A percentile compares a stretch with the other conserved stretches of the same genome.
Conservation (phyloP, 768 basidiomycete genomes). For the Hericium rajendrae region DNA sequence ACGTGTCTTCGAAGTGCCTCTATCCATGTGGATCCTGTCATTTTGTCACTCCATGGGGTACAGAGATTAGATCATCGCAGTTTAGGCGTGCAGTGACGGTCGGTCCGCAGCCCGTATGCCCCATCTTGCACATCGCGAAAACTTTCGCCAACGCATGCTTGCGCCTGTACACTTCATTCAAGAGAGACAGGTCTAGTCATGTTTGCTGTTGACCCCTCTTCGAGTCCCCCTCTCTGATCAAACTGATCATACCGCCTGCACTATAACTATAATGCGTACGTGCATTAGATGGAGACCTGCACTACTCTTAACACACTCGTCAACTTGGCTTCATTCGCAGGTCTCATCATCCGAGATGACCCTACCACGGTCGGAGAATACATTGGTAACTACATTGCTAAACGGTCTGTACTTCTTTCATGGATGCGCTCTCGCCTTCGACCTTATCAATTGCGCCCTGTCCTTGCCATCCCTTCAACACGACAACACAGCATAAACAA, state of each 20-base stretch:
- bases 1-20: background rate
- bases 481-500: conserved; percentile 50
- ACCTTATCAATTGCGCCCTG: background rate
- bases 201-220: background rate
- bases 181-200: too few species aligned
- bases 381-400: conserved; percentile 70
- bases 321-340: conserved; percentile 24
- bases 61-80: background rate
- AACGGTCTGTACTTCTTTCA: conserved; percentile 38
- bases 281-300: background rate
- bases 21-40: background rate
- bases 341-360: conserved; percentile 78
- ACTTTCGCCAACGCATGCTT: too few species aligned
- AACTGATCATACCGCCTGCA: background rate
- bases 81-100: background rate
- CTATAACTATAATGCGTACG: background rate
- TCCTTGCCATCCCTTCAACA: background rate
- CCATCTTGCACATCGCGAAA: too few species aligned
- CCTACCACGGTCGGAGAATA: conserved; percentile 64
- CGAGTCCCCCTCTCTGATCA: background rate
- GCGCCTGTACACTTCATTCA: too few species aligned
- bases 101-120: background rate
- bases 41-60: background rate
- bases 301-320: background rate
- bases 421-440: background rate